Evolutionary conservation across 495 filamentous ascomycete genomes (phyloP).

Genomic region (Delitschia confertaspora): DNA sequence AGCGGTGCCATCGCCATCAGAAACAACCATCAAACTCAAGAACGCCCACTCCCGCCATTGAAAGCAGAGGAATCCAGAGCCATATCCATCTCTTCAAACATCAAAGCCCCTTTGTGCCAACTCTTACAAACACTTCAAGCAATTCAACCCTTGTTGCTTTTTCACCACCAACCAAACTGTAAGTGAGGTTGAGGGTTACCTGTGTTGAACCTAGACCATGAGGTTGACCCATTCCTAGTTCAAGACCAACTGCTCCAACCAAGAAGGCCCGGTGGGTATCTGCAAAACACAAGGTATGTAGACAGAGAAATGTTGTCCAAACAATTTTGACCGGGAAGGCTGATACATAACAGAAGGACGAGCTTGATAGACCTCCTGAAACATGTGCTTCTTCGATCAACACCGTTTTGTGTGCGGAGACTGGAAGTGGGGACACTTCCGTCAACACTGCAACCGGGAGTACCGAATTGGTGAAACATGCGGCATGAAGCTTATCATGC

Average conservation of each 20-base stretch:
- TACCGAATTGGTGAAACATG: slow-evolving; percentile 98
- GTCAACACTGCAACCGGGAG: slow-evolving; percentile 88
- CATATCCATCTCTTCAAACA: slow-evolving; percentile 19
- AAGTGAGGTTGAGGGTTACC: slow-evolving; percentile 9
- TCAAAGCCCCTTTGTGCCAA: slow-evolving; percentile 15
- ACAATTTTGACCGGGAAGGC: slow-evolving; percentile 18
- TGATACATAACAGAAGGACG: slow-evolving; percentile 13
- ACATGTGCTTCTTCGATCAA: slow-evolving; percentile 60
- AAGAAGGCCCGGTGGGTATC: slow-evolving; percentile 2
- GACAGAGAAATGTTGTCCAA: slow-evolving; percentile 22
- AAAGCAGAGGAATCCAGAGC: slow-evolving; percentile 14
- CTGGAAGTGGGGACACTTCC: slow-evolving; percentile 94
- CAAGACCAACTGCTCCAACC: slow-evolving; percentile 12
- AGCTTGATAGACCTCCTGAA: slow-evolving; percentile 26
- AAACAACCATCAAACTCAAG: slow-evolving; percentile 23
- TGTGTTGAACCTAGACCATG: slow-evolving; percentile 15
- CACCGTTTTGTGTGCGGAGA: slow-evolving; percentile 64
- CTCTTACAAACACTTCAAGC: slow-evolving; percentile 16
- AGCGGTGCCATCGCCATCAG: slow-evolving; percentile 15
- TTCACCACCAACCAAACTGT: slow-evolving; percentile 25
- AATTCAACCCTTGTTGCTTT: slow-evolving; percentile 1
- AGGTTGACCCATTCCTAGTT: slow-evolving; percentile 22
- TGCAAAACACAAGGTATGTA: slow-evolving; percentile 22
- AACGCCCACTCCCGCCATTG: slow-evolving; percentile 11
- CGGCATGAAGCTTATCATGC: slow-evolving; percentile 82